Conservation (phyloP, 1,139 yeast genomes). For the Blastobotrys raffinosifermentans region DNA sequence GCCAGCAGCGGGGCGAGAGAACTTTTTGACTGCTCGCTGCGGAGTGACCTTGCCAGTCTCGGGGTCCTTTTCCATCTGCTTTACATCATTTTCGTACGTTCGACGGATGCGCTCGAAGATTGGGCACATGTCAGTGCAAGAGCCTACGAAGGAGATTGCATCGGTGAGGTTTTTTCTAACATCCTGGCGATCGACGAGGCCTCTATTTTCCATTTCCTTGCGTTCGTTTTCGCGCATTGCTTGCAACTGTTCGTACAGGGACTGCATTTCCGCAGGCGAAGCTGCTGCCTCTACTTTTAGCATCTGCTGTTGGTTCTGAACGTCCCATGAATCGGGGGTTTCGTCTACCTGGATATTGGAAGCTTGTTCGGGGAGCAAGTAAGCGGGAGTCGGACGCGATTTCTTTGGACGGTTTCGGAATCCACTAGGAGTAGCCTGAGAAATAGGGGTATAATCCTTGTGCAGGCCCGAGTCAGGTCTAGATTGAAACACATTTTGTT, state of each 20-base stretch:
- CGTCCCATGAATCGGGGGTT: slow-evolving; percentile 43
- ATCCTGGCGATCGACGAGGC: slow-evolving; percentile 85
- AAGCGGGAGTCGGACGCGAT: slow-evolving; percentile 9
- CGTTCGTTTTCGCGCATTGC: slow-evolving; percentile 74
- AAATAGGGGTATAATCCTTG: too few relatives aligned
- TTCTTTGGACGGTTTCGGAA: neutral
- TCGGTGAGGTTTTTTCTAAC: slow-evolving; percentile 74
- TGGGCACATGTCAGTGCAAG: slow-evolving; percentile 94
- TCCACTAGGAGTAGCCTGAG: neutral
- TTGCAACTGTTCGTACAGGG: slow-evolving; percentile 54
- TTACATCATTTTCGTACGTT: slow-evolving; percentile 81
- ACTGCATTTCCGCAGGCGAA: slow-evolving; percentile 40
- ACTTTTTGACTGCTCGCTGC: slow-evolving; percentile 76
- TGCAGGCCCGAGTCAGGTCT: too few relatives aligned
- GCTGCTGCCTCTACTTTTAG: slow-evolving; percentile 36
- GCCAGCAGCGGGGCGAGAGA: slow-evolving; percentile 96
- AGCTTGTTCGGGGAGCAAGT: slow-evolving; percentile 9
- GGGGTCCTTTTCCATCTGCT: slow-evolving; percentile 63
- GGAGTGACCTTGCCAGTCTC: slow-evolving; percentile 57
- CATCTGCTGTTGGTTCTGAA: slow-evolving; percentile 47
- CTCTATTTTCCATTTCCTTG: slow-evolving; percentile 68
- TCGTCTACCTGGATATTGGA: slow-evolving; percentile 5
- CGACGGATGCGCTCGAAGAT: slow-evolving; percentile 86
- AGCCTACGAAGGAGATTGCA: slow-evolving; percentile 82
- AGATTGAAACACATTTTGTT: too few relatives aligned